These are phyloP conservation scores for Ascochyta viciae-villosae DNA, from an alignment of 2,329 filamentous ascomycete species.

Conservation along the genomic window DNA sequence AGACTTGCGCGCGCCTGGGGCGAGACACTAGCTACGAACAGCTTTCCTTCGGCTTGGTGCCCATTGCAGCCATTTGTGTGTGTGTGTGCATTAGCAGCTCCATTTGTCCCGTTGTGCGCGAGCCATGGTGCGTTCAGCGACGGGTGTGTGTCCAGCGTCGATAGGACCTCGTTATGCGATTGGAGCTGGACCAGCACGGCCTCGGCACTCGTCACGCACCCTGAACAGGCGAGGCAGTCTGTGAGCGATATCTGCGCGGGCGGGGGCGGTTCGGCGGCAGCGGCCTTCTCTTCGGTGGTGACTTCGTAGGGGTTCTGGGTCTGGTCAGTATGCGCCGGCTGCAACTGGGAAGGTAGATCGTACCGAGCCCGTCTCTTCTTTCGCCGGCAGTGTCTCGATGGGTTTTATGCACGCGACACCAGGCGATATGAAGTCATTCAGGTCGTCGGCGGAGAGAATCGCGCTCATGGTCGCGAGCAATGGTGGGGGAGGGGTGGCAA, in stretches of 20 bases:
- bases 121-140: slow-evolving; percentile 51
- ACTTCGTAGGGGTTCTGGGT: slow-evolving; percentile 76
- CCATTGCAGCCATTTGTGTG: slow-evolving; percentile 24
- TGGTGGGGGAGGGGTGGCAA: slow-evolving; percentile 25
- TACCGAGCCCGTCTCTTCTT: slow-evolving; percentile 58
- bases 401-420: slow-evolving; percentile 98
- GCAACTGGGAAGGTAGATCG: slow-evolving; percentile 11
- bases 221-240: slow-evolving; percentile 95
- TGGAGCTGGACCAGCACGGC: slow-evolving; percentile 95
- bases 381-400: slow-evolving; percentile 81
- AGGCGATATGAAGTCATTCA: slow-evolving; percentile 99
- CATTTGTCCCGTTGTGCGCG: slow-evolving; percentile 37
- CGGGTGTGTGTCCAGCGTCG: slow-evolving; percentile 72
- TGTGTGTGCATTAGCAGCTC: slow-evolving; percentile 16
- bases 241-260: slow-evolving; percentile 94
- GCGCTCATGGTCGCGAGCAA: slow-evolving; percentile 75
- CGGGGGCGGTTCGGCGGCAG: slow-evolving; percentile 62
- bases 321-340: slow-evolving; percentile 35
- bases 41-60: slow-evolving; percentile 61
- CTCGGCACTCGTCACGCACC: slow-evolving; percentile 96
- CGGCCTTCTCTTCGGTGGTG: slow-evolving; percentile 84
- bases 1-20: slow-evolving; percentile 90
- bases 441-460: slow-evolving; percentile 93
- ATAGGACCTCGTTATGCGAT: slow-evolving; percentile 89
- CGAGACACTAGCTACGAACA: slow-evolving; percentile 92